Conservation (phyloP, 352 stramenopile genomes). For the Saprolegnia diclina region DNA sequence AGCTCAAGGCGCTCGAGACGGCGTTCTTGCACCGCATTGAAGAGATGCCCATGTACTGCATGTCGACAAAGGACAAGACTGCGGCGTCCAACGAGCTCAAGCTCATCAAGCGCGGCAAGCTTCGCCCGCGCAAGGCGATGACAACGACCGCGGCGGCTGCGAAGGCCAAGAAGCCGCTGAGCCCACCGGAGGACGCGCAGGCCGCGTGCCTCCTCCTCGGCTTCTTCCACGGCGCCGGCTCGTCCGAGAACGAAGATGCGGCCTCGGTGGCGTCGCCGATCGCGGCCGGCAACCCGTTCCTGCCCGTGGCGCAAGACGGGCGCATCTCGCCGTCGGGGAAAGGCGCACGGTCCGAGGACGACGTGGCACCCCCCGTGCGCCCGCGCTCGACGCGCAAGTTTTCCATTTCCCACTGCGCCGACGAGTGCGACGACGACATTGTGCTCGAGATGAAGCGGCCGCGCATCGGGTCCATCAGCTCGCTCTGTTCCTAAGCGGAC, state of each 20-base stretch:
- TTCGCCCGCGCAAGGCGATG: background rate
- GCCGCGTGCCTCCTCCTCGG: slow-evolving; percentile 17
- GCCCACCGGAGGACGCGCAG: background rate
- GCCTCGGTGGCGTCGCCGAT: background rate
- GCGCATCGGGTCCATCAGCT: slow-evolving; percentile 12
- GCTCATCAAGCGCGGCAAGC: slow-evolving; percentile 19
- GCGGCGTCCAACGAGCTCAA: slow-evolving; percentile 1
- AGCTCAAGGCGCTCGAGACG: slow-evolving; percentile 62
- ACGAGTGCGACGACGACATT: slow-evolving; percentile 8
- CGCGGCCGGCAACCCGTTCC: background rate
- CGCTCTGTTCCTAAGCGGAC: background rate
- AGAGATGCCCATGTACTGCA: slow-evolving; percentile 39
- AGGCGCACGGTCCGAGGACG: background rate
- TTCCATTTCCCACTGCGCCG: slow-evolving; percentile 26
- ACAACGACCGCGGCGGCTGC: background rate
- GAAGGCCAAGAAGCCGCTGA: background rate
- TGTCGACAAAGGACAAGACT: slow-evolving; percentile 21
- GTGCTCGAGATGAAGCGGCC: slow-evolving; percentile 17
- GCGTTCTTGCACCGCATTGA: slow-evolving; percentile 74
- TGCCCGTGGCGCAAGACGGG: background rate
- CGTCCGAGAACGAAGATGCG: background rate
- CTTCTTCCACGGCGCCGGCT: slow-evolving; percentile 18
- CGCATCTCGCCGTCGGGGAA: slow-evolving; percentile 6
- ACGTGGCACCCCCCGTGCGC: background rate
- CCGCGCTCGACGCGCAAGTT: slow-evolving; percentile 19